Evolutionary conservation across 2,329 filamentous ascomycete species (phyloP).

Genomic region (Sarocladium brachiariae): DNA sequence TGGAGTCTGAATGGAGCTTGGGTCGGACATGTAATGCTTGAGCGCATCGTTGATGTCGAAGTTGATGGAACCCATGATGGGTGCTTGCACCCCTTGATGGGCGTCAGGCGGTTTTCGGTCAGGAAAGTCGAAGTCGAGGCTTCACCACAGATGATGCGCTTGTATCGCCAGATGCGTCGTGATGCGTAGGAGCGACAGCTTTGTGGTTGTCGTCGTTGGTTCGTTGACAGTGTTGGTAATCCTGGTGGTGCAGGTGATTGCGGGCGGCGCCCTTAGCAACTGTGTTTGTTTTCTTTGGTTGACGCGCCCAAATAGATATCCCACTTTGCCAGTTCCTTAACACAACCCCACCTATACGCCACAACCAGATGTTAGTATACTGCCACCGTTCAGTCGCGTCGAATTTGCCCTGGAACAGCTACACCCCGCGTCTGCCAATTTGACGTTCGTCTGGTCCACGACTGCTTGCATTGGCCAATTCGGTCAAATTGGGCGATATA

Average conservation of each 20-base stretch:
- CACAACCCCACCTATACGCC: not conserved
- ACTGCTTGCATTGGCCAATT: not conserved
- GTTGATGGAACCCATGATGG: constrained; percentile 63
- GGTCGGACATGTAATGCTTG: constrained; percentile 95
- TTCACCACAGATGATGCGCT: not conserved
- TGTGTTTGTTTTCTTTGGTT: constrained; percentile 9
- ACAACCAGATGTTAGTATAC: not conserved
- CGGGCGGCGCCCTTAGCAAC: constrained; percentile 9
- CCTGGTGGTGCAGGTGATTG: not conserved
- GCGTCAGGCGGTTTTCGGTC: constrained; percentile 9
- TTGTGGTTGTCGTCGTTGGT: not conserved
- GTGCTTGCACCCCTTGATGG: constrained; percentile 18
- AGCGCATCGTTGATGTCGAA: constrained; percentile 97
- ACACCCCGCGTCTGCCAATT: constrained; percentile 3
- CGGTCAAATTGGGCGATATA: not conserved
- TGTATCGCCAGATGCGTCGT: not conserved
- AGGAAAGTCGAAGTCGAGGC: not conserved
- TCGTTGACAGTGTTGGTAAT: constrained; percentile 13
- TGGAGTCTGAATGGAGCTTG: constrained; percentile 70
- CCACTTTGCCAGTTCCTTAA: constrained; percentile 5
- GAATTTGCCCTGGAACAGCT: not conserved
- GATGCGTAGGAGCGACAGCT: too few relatives aligned
- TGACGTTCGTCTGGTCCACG: not conserved
- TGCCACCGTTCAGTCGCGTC: not conserved
- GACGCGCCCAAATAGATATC: not conserved